Evolutionary conservation across 768 basidiomycete genomes (phyloP), one percentile per base, ranked within the genome.

Genomic region (Hypsizygus marmoreus): DNA sequence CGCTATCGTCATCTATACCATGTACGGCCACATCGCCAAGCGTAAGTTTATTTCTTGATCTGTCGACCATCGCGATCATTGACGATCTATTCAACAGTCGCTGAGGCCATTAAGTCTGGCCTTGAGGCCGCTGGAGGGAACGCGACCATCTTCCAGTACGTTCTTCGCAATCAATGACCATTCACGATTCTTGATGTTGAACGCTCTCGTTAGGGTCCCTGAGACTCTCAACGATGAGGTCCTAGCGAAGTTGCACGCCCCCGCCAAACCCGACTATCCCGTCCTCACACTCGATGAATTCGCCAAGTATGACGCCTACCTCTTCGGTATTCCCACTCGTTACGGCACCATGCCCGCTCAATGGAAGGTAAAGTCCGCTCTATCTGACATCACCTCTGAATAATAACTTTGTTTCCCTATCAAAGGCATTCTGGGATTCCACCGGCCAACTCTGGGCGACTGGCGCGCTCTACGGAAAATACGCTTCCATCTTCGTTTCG

Each of bases 271-370:
- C 37, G 66, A 76, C 54, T 90, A 90, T 64, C 89, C 91, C 3
- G 58, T 88, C 54, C 71, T 91, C 56, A 70, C 66, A 2, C 75
- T 84, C 19, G 64, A 70, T 1, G 69, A 63, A 11, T 73, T 95
- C 40, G 53, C 67, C 14, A 46, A 73, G 4, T 87, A 76, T 58
- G 88, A 95, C 55, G 91, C 79, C 4, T 83, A 79, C 75, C 53
- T 95, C 52, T 73, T 91, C 40, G 91, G 89, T 49, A 72, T 91
- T 46, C 85, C 86, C 41, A 88, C 87, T 20, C 85, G 91, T 56
- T 95, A 79, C 67, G 91, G 91, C 31, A 82, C 77, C 58, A 83
- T 89, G 65, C 80, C 91, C 19, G 86, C 73, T 2, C 91, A 94
- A 56, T 86, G 81, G 81, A 88, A 86, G 79, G 84, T 80, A 41